A percentile compares a stretch with the other conserved stretches of the same genome.
Conservation (phyloP, 164 flowering plant genomes). For the Akebia trifoliata region DNA sequence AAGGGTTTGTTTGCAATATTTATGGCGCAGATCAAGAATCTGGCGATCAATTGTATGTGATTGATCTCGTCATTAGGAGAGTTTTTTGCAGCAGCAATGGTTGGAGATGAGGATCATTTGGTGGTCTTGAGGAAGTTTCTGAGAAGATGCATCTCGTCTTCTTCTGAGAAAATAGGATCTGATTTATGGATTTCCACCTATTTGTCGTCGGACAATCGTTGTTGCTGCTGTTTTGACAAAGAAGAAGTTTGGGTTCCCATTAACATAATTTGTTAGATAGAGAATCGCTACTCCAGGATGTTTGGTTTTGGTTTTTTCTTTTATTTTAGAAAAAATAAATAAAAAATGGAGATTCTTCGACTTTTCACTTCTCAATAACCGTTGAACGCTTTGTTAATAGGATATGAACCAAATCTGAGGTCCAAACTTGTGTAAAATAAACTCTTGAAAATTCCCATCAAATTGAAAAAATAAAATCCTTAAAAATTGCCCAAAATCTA, state of each 20-base stretch:
- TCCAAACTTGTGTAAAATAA: constrained; percentile 28
- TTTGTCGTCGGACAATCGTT: neutral
- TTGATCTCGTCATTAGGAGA: constrained; percentile 3
- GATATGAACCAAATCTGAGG: constrained; percentile 28
- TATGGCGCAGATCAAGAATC: constrained; percentile 7
- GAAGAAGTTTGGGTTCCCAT: neutral
- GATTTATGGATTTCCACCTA: neutral
- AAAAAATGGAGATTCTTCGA: constrained; percentile 26
- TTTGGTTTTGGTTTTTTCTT: no score
- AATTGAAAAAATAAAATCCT: neutral
- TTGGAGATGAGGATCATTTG: constrained; percentile 6
- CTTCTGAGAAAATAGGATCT: neutral
- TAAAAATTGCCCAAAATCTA: neutral
- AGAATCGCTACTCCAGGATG: no score
- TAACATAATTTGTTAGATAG: constrained; percentile 1
- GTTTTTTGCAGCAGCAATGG: constrained; percentile 2
- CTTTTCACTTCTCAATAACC: constrained; percentile 16
- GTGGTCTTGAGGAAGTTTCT: constrained; percentile 6
- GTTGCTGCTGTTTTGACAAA: neutral
- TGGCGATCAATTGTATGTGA: constrained; percentile 6
- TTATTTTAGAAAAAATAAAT: no score
- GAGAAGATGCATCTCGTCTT: constrained; percentile 13
- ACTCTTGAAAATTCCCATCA: constrained; percentile 57
- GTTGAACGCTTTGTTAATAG: constrained; percentile 9
- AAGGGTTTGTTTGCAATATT: constrained; percentile 5